A percentile compares a stretch with the other conserved stretches of the same genome.
phyloP scores from a whole-genome alignment of 2,329 filamentous ascomycete genomes.

The Ascosphaera aggregata region DNA sequence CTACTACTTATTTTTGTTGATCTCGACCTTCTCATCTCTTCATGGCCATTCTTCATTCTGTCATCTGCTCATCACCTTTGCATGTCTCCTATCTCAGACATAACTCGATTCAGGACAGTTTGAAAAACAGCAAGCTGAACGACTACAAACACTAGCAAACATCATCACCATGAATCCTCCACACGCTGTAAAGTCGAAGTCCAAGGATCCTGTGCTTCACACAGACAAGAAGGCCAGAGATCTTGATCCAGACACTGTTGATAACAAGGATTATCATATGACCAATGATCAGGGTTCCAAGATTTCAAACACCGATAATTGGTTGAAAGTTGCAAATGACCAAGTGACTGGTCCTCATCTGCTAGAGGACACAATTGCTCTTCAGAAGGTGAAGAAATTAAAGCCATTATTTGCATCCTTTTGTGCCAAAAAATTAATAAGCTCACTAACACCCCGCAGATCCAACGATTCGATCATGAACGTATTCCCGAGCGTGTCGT shows the following conservation, averaged over 20 bases:
- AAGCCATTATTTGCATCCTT: neutral
- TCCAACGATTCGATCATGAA: constrained; percentile 49
- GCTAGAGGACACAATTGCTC: constrained; percentile 46
- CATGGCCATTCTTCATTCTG: too few relatives aligned
- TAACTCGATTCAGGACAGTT: too few relatives aligned
- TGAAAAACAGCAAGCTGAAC: too few relatives aligned
- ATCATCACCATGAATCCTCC: too few relatives aligned
- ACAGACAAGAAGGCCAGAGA: neutral
- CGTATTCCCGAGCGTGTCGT: constrained; percentile 46
- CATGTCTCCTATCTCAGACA: too few relatives aligned
- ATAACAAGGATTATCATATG: neutral
- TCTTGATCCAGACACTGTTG: neutral
- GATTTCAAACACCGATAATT: constrained; percentile 51
- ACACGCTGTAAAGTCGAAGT: neutral
- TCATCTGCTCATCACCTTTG: too few relatives aligned
- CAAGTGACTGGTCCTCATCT: constrained; percentile 42
- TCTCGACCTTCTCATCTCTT: too few relatives aligned
- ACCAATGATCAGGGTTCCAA: constrained; percentile 32
- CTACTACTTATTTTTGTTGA: too few relatives aligned
- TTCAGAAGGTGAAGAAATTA: constrained; percentile 39
- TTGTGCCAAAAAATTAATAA: neutral
- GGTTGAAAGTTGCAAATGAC: constrained; percentile 41
- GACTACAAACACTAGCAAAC: too few relatives aligned
- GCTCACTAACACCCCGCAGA: constrained; percentile 13
- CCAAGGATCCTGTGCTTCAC: neutral